Evolutionary conservation across 495 filamentous ascomycete genomes (phyloP).

Genomic region (Immersiella caudata): DNA sequence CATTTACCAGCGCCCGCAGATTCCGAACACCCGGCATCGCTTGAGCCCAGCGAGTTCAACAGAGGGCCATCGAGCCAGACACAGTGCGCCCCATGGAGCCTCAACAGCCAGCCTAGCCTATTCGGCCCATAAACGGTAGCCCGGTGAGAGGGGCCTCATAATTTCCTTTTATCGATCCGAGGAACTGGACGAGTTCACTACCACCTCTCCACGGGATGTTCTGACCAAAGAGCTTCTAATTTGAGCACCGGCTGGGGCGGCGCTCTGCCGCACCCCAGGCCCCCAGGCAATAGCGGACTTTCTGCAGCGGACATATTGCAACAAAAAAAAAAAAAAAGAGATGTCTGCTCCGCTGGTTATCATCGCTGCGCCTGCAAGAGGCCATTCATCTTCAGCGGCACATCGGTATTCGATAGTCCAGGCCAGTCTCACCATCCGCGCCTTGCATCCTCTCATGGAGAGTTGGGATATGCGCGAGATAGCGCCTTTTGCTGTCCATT

Average conservation of each 20-base stretch:
- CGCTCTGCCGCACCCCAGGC: slow-evolving; percentile 14
- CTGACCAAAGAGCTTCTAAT: slow-evolving; percentile 24
- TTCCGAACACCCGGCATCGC: background rate
- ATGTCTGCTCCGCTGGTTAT: slow-evolving; percentile 17
- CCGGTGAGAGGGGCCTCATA: slow-evolving; percentile 22
- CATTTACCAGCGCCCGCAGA: background rate
- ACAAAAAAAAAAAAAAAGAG: slow-evolving; percentile 27
- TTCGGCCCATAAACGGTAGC: slow-evolving; percentile 18
- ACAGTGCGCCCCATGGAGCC: background rate
- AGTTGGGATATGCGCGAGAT: slow-evolving; percentile 30
- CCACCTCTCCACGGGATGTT: background rate
- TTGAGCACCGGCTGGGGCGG: slow-evolving; percentile 13
- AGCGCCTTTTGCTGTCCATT: slow-evolving; percentile 6
- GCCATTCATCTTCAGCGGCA: slow-evolving; percentile 11
- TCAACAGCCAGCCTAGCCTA: slow-evolving; percentile 12
- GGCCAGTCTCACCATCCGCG: slow-evolving; percentile 27
- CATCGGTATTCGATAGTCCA: slow-evolving; percentile 7
- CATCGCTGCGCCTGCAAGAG: background rate
- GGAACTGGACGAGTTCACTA: slow-evolving; percentile 30
- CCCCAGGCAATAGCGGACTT: slow-evolving; percentile 25
- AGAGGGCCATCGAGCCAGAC: background rate
- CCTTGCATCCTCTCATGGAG: slow-evolving; percentile 34
- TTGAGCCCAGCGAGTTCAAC: background rate
- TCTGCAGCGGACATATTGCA: slow-evolving; percentile 28
- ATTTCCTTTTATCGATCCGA: slow-evolving; percentile 37